A percentile compares a stretch with the other conserved stretches of the same genome.
These are phyloP conservation scores for Emmonsiellopsis sp. DNA, from an alignment of 2,329 filamentous ascomycete genomes.

Conservation along the genomic window DNA sequence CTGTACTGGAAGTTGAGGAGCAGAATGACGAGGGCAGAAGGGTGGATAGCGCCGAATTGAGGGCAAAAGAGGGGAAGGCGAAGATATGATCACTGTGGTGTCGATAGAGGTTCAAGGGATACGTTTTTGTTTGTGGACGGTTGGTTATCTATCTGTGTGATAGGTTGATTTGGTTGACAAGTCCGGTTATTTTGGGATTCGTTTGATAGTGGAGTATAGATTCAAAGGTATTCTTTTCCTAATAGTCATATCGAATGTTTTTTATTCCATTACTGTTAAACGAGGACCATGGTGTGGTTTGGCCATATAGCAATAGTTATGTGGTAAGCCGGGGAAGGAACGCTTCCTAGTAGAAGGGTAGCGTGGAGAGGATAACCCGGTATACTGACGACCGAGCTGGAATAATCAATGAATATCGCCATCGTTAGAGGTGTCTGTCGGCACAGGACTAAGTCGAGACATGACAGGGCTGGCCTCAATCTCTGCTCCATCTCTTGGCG, in stretches of 20 bases:
- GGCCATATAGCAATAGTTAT: no score
- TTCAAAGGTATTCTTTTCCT: no score
- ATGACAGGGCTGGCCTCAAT: neutral
- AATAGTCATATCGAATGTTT: neutral
- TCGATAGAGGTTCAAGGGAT: neutral
- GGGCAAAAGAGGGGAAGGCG: slow-evolving; percentile 4
- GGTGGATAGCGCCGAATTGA: slow-evolving; percentile 52
- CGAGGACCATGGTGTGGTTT: no score
- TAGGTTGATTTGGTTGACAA: no score
- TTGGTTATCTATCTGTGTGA: no score
- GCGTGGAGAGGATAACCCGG: neutral
- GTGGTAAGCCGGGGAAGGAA: no score
- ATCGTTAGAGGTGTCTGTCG: neutral
- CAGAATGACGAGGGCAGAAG: slow-evolving; percentile 70
- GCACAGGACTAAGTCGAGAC: neutral
- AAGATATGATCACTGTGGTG: slow-evolving; percentile 15
- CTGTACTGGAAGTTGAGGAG: slow-evolving; percentile 62
- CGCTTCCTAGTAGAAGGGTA: neutral
- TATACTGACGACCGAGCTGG: no score
- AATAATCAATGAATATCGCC: neutral
- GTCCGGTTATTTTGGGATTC: no score
- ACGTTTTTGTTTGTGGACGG: neutral
- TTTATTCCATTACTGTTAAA: neutral
- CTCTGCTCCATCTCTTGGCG: neutral
- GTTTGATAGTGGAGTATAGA: no score